These are phyloP conservation scores for Gossypium thurberi DNA, from an alignment of 345 rosid genomes.

Conservation along the genomic window DNA sequence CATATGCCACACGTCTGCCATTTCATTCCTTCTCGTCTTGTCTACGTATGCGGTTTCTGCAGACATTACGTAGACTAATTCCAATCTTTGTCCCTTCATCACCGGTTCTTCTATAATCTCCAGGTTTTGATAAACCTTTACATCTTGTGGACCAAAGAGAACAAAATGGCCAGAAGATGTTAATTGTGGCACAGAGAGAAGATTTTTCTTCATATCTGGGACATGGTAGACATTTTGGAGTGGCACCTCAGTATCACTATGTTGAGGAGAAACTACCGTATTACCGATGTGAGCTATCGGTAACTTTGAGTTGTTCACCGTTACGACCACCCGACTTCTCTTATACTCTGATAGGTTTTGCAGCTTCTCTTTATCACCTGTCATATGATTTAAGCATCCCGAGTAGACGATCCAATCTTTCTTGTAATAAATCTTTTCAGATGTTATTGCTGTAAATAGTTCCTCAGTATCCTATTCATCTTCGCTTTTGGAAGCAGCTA, in stretches of 20 bases:
- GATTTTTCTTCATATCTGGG: background rate
- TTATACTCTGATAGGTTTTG: background rate
- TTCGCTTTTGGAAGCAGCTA: background rate
- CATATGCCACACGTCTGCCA: too few species aligned
- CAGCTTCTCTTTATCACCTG: background rate
- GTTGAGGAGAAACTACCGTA: background rate
- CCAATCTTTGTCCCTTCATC: background rate
- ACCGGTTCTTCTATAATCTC: background rate
- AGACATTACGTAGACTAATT: background rate
- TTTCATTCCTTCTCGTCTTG: too few species aligned
- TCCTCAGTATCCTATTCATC: slow-evolving; percentile 13
- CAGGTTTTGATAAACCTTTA: background rate
- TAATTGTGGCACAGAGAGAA: background rate
- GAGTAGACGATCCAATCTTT: slow-evolving; percentile 3
- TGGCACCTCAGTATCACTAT: background rate
- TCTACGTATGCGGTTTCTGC: background rate
- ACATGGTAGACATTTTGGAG: background rate
- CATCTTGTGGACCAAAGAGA: background rate
- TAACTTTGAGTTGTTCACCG: background rate
- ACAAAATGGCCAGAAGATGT: background rate
- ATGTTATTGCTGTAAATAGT: background rate
- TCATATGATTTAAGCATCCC: background rate
- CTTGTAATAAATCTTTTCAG: background rate
- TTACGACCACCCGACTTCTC: background rate
- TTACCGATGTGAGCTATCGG: background rate